Percentiles rank a stretch among this genome's conserved stretches.
Conservation (phyloP, 2,329 filamentous ascomycete genomes). For the Ascochyta pisi region DNA sequence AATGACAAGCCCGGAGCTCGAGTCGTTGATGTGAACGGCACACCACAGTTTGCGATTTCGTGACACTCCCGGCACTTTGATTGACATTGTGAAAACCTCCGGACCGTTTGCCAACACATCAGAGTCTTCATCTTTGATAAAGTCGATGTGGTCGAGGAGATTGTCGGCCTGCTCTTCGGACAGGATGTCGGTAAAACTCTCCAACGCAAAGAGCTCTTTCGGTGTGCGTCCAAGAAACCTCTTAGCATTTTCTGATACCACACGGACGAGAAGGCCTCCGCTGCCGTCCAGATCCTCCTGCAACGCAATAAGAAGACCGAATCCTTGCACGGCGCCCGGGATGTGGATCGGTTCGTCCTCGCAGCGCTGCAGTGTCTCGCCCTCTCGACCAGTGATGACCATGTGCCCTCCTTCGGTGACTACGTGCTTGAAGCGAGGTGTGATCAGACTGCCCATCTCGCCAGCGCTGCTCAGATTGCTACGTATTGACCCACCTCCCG, state of each 20-base stretch:
- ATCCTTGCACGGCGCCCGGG: conserved; percentile 80
- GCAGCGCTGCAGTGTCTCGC: conserved; percentile 75
- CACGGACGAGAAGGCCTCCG: conserved; percentile 70
- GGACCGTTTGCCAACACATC: conserved; percentile 79
- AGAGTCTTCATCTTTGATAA: conserved; percentile 81
- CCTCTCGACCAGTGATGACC: conserved; percentile 80
- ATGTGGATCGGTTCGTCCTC: conserved; percentile 93
- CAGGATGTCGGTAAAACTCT: conserved; percentile 82
- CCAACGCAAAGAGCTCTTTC: conserved; percentile 73
- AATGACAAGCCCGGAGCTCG: conserved; percentile 71
- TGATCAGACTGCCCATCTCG: conserved; percentile 62
- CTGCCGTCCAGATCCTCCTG: conserved; percentile 69
- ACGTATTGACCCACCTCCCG: conserved; percentile 38
- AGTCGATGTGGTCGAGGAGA: conserved; percentile 84
- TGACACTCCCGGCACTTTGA: conserved; percentile 63
- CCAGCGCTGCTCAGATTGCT: conserved; percentile 48
- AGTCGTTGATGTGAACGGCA: conserved; percentile 77
- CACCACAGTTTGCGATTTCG: conserved; percentile 79
- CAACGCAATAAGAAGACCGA: conserved; percentile 78
- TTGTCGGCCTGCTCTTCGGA: conserved; percentile 85
- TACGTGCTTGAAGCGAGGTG: conserved; percentile 79
- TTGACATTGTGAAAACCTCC: conserved; percentile 81
- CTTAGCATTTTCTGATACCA: conserved; percentile 82
- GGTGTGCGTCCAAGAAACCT: conserved; percentile 79
- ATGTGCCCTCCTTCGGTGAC: conserved; percentile 79